A percentile compares a stretch with the other conserved stretches of the same genome.
Conservation (phyloP, 2,329 filamentous ascomycete species). For the Trichoderma asperellum region DNA sequence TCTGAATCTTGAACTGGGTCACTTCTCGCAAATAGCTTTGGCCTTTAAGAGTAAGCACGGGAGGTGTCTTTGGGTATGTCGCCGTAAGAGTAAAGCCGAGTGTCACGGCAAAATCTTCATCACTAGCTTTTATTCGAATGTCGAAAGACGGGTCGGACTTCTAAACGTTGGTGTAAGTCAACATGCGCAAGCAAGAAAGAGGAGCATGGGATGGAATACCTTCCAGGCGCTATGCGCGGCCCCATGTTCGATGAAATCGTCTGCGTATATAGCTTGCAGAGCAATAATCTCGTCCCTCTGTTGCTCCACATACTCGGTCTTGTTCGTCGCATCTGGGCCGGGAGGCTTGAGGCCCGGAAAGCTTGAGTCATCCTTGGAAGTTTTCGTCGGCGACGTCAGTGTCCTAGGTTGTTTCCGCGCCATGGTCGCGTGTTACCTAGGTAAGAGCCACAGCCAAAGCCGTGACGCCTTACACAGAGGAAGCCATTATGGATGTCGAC, state of each 20-base stretch:
- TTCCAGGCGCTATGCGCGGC: conserved; percentile 81
- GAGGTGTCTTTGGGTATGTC: conserved; percentile 86
- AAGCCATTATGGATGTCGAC: conserved; percentile 47
- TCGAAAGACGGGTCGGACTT: conserved; percentile 85
- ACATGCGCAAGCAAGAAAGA: conserved; percentile 18
- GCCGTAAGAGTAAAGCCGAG: conserved; percentile 83
- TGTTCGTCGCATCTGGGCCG: conserved; percentile 48
- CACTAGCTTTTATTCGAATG: conserved; percentile 74
- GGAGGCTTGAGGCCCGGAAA: conserved; percentile 56
- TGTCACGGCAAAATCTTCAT: conserved; percentile 70
- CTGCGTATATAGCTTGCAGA: conserved; percentile 83
- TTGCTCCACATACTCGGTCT: conserved; percentile 75
- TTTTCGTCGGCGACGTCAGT: conserved; percentile 54
- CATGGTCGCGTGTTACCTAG: conserved; percentile 49
- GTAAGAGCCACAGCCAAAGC: conserved; percentile 58
- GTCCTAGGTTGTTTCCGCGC: conserved; percentile 54
- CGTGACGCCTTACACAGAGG: conserved; percentile 53
- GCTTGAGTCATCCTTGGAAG: conserved; percentile 52
- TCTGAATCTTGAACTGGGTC: conserved; percentile 71
- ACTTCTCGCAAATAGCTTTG: conserved; percentile 68
- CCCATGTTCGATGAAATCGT: conserved; percentile 80
- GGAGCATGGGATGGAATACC: conserved; percentile 50
- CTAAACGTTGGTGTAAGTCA: conserved; percentile 45
- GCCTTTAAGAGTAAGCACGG: conserved; percentile 70
- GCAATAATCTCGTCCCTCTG: conserved; percentile 88